phyloP scores from a whole-genome alignment of 352 stramenopile genomes.

The Globisporangium cederbergense region DNA sequence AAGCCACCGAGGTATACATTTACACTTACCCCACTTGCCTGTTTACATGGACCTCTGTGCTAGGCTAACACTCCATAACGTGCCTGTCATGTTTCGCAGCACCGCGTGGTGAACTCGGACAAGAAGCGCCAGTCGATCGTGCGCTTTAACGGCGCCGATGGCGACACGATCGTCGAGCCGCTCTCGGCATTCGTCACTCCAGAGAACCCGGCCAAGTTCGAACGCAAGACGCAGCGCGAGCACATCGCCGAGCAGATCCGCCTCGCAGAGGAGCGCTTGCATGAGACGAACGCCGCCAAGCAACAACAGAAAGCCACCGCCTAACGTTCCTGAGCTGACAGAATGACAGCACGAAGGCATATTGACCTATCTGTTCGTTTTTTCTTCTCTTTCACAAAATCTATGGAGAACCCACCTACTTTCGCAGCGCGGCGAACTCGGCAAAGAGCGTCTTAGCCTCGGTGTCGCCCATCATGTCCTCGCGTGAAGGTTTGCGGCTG shows the following conservation, averaged over 20 bases:
- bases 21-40: not conserved
- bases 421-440: constrained; percentile 67
- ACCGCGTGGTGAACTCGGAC: constrained; percentile 73
- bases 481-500: constrained; percentile 47
- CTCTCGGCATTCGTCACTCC: constrained; percentile 55
- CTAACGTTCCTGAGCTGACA: not conserved
- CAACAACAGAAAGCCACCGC: not conserved
- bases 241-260: constrained; percentile 51
- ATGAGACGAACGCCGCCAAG: constrained; percentile 54
- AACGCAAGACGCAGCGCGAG: constrained; percentile 61
- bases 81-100: constrained; percentile 28
- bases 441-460: constrained; percentile 60
- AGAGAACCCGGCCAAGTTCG: constrained; percentile 51
- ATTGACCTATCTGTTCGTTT: too few relatives aligned
- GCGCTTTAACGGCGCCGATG: constrained; percentile 75
- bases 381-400: too few relatives aligned
- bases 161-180: constrained; percentile 65
- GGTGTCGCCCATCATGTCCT: constrained; percentile 64
- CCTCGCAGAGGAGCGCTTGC: constrained; percentile 50
- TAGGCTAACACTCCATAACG: not conserved
- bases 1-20: constrained; percentile 58
- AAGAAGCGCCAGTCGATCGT: constrained; percentile 82
- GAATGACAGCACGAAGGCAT: too few relatives aligned
- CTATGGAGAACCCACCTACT: constrained; percentile 23
- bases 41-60: not conserved